These are phyloP conservation scores for Microsporum ferrugineum DNA, from an alignment of 2,329 filamentous ascomycete species.

Conservation along the genomic window DNA sequence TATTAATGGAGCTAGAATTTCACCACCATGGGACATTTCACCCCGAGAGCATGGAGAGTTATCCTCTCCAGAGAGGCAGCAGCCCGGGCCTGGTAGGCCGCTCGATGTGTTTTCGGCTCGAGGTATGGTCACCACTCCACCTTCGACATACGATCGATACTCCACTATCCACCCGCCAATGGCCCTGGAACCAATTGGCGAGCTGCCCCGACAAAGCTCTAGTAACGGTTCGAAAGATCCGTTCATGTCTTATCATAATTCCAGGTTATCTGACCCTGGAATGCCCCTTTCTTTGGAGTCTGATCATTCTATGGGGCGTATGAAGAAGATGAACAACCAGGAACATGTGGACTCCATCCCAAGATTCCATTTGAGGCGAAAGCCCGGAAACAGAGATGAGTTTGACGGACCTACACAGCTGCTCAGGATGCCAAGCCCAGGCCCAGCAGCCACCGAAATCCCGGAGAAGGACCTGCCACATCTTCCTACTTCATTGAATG, in stretches of 20 bases:
- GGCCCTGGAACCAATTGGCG: conserved; percentile 25
- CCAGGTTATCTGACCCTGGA: conserved; percentile 22
- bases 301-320: conserved; percentile 29
- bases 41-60: conserved; percentile 9
- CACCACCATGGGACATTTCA: conserved; percentile 9
- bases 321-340: conserved; percentile 22
- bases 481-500: conserved; percentile 68
- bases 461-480: conserved; percentile 72
- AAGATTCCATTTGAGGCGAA: conserved; percentile 41
- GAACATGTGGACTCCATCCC: conserved; percentile 24
- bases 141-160: conserved; percentile 22
- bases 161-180: conserved; percentile 21
- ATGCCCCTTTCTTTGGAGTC: conserved; percentile 25
- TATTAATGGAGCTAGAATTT: conserved; percentile 7
- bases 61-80: conserved; percentile 15
- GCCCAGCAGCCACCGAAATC: conserved; percentile 58
- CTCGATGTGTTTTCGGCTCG: conserved; percentile 18
- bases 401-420: conserved; percentile 82
- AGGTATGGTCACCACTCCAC: conserved; percentile 19
- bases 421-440: conserved; percentile 58
- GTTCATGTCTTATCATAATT: conserved; percentile 23
- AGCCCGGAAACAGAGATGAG: conserved; percentile 72
- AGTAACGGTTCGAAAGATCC: conserved; percentile 28
- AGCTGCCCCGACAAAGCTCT: conserved; percentile 20
- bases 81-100: conserved; percentile 24